These are phyloP conservation scores for Botrytis squamosa DNA, from an alignment of 2,329 filamentous ascomycete species.

Conservation along the genomic window DNA sequence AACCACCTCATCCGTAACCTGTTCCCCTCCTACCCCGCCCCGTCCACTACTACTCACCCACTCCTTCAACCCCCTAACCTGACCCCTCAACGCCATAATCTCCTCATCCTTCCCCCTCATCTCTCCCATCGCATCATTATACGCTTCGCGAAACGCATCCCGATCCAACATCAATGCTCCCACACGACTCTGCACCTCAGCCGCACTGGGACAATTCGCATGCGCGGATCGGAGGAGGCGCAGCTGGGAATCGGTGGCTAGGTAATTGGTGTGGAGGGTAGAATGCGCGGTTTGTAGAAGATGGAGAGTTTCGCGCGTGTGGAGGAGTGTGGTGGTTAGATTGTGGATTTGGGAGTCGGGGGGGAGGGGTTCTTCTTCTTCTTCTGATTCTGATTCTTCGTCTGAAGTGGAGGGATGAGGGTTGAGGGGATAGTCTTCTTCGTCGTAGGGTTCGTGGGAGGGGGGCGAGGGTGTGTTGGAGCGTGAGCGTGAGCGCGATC, in stretches of 20 bases:
- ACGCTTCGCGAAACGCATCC: slow-evolving; percentile 47
- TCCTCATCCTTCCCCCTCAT: slow-evolving; percentile 55
- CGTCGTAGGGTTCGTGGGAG: background rate
- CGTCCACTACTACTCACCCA: slow-evolving; percentile 68
- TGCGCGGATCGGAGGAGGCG: slow-evolving; percentile 51
- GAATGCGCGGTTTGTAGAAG: slow-evolving; percentile 60
- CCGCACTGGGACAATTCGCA: slow-evolving; percentile 47
- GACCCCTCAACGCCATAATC: slow-evolving; percentile 52
- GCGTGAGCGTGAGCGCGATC: background rate
- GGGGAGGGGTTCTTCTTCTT: background rate
- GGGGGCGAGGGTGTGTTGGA: background rate
- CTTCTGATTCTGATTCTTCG: background rate
- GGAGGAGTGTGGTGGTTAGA: slow-evolving; percentile 13
- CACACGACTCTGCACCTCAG: slow-evolving; percentile 38
- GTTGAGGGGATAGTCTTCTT: background rate
- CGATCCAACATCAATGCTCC: slow-evolving; percentile 35
- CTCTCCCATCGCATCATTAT: slow-evolving; percentile 48
- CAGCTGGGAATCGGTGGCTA: slow-evolving; percentile 53
- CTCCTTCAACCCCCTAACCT: slow-evolving; percentile 67
- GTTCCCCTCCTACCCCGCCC: slow-evolving; percentile 47
- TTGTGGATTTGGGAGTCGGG: background rate
- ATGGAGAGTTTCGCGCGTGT: slow-evolving; percentile 39
- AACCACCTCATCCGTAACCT: slow-evolving; percentile 65
- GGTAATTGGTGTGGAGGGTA: slow-evolving; percentile 51
- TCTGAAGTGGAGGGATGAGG: background rate